Evolutionary conservation across 148 eudicot genomes (phyloP), one percentile per base, ranked within the genome.

Genomic region (Rhododendron molle): DNA sequence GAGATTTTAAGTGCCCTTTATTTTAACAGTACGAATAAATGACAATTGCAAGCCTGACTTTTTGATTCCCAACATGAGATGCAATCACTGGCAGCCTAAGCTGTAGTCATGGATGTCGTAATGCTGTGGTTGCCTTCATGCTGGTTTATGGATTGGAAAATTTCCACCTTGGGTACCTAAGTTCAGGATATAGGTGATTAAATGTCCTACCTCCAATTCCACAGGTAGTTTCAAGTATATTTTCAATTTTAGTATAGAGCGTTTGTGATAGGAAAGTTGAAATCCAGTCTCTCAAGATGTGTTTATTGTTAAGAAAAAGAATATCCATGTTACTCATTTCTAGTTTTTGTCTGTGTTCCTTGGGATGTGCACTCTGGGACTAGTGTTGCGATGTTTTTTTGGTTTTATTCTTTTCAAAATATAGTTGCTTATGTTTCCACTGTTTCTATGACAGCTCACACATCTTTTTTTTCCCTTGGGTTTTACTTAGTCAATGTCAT

Each of bases 401-500:
- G 20, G 58, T 54, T 54, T 16, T 54, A 54, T 1, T 76, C 43
- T 80, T 50, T 80, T 30, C 13, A n/a, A 28, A 26, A 23, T 23
- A 8, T 69, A 10, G 16, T 80, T 30, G 50, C 67, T 49, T 67
- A 7, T 47, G 36, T 65, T 85, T 46, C 21, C 23, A n/a, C n/a
- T 26, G 54, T 58, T 69, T 36, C 32, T 81, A 34, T 80, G 23
- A 85, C 67, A 13, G 47, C 23, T 79, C 21, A 58, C 82, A 38
- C 56, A 85, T 60, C 78, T n/a, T 43, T 15, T 85, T 36, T 86
- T 28, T 86, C 0, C 10, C 83, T 23, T 84, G 95, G 99, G 99
- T 97, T 79, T 91, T 97, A 88, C 98, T 95, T 83, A 97, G 99
- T 91, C 99, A 94, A 88, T 92, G 94, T 88, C 98, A 94, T 87